Evolutionary conservation across 352 stramenopile genomes (phyloP).

Genomic region (Globisporangium irregulare): DNA sequence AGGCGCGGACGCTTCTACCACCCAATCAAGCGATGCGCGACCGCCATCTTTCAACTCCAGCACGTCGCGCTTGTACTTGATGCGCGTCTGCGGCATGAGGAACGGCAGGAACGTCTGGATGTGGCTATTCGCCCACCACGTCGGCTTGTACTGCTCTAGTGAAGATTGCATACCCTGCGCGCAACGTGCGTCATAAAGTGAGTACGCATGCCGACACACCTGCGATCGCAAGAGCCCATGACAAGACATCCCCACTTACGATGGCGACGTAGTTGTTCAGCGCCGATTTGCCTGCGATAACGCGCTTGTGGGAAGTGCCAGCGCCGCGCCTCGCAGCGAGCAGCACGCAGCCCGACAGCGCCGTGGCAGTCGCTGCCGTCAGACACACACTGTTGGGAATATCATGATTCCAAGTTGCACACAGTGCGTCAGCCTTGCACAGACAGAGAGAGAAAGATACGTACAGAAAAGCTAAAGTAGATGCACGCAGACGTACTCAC

Average conservation of each 20-base stretch:
- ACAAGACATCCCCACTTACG: not conserved
- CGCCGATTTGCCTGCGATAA: conserved; percentile 56
- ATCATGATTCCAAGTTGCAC: not conserved
- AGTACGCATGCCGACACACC: not conserved
- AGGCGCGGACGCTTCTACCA: conserved; percentile 29
- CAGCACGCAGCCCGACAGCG: conserved; percentile 36
- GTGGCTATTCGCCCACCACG: conserved; percentile 78
- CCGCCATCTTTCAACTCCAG: conserved; percentile 57
- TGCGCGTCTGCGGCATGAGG: conserved; percentile 47
- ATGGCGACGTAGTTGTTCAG: conserved; percentile 65
- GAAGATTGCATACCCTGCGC: conserved; percentile 40
- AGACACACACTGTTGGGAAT: conserved; percentile 2
- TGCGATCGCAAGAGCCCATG: not conserved
- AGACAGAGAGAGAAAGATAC: not conserved
- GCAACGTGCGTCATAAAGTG: not conserved
- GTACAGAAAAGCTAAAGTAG: not conserved
- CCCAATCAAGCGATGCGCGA: conserved; percentile 71
- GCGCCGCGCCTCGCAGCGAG: conserved; percentile 14
- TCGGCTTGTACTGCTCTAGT: conserved; percentile 57
- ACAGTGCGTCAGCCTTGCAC: not conserved
- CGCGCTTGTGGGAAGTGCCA: conserved; percentile 33
- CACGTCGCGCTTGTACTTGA: conserved; percentile 64
- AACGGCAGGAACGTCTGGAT: conserved; percentile 74
- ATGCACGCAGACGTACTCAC: not conserved
- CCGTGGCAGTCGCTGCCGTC: conserved; percentile 17